Base-by-base conservation (phyloP, 208 protist genomes). In the Acanthamoeba castellanii region DNA sequence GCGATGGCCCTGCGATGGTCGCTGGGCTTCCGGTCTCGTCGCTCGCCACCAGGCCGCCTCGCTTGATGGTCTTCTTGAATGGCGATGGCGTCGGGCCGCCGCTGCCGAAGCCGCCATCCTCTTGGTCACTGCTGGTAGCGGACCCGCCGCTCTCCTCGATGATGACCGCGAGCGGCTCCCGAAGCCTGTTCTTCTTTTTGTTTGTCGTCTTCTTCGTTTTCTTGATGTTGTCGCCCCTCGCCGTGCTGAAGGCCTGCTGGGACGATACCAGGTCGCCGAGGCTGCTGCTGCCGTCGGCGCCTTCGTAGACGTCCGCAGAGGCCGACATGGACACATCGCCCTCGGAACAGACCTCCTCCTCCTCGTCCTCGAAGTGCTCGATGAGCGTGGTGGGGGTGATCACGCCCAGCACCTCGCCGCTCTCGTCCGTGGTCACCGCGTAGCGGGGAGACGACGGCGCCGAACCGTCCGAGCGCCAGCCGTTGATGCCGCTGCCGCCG, bases 41-140 rank as follows among this genome's bases (percentile, higher is more conserved):
- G 27, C 8, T 42, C 72, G 37, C 32, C 37, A 0, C 11, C 72
- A 81, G 5, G 72, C 32, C 18, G 20, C 37, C 47, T 13, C 78
- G 78, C 78, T 87, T 87, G 78, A 87, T 64, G 8, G 78, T 87
- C 32, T 37, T 57, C 50, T 87, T 87, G 47, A 87, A 87, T 1
- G 78, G 78, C n/a, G 78, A 87, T 13, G 42, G 78, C 20, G 76
- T 34, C 47, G n/a, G 14, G 37, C 37, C 37, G 37, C 37, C 3
- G 37, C 37, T 42, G 37, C 37, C 37, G 37, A 8, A 14, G 72
- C 20, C 72, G 16, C 13, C 72, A 3, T 50, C 72, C 18, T 50
- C 72, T 1, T 42, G 16, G 37, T 81, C 42, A 14, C 42, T 50
- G 72, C 72, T 81, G 72, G 16, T 50, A 37, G 27, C 50, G 37